phyloP scores from a whole-genome alignment of 768 basidiomycete genomes.

The Thelephora ganbajun region DNA sequence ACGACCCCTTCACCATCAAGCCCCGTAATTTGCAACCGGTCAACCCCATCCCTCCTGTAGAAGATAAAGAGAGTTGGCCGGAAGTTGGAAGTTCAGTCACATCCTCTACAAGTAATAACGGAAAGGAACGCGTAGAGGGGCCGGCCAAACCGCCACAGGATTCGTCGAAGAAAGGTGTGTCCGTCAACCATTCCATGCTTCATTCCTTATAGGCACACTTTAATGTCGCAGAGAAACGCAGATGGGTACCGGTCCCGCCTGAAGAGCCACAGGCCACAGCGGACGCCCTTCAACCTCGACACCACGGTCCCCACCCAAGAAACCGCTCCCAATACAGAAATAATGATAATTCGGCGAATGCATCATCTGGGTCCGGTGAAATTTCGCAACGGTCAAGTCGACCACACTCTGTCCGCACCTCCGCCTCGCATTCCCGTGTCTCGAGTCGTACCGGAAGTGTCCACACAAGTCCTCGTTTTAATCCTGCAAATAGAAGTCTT shows the following conservation, averaged over 20 bases:
- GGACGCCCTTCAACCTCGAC: conserved; percentile 21
- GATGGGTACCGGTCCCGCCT: conserved; percentile 48
- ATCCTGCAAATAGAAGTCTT: no score
- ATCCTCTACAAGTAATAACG: conserved; percentile 3
- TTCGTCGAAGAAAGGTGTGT: conserved; percentile 25
- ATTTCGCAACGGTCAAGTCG: conserved; percentile 24
- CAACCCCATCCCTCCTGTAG: conserved; percentile 14
- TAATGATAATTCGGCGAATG: conserved; percentile 1
- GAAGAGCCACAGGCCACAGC: conserved; percentile 41
- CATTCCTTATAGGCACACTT: no score
- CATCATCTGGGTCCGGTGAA: conserved; percentile 18
- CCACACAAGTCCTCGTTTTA: conserved; percentile 31
- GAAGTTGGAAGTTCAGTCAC: conserved; percentile 24
- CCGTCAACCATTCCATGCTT: background rate
- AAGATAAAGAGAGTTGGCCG: conserved; percentile 30
- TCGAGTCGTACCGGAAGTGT: conserved; percentile 32
- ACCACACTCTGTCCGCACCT: conserved; percentile 17
- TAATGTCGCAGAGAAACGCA: conserved; percentile 35
- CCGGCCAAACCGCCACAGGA: conserved; percentile 8
- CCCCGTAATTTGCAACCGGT: conserved; percentile 19
- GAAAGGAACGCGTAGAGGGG: conserved; percentile 6
- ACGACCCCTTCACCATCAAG: conserved; percentile 34
- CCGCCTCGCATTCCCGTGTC: conserved; percentile 28
- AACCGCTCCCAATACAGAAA: conserved; percentile 12
- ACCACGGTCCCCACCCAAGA: conserved; percentile 15